phyloP scores from a whole-genome alignment of 108 stramenopile genomes.

The Nitzschia inconspicua region DNA sequence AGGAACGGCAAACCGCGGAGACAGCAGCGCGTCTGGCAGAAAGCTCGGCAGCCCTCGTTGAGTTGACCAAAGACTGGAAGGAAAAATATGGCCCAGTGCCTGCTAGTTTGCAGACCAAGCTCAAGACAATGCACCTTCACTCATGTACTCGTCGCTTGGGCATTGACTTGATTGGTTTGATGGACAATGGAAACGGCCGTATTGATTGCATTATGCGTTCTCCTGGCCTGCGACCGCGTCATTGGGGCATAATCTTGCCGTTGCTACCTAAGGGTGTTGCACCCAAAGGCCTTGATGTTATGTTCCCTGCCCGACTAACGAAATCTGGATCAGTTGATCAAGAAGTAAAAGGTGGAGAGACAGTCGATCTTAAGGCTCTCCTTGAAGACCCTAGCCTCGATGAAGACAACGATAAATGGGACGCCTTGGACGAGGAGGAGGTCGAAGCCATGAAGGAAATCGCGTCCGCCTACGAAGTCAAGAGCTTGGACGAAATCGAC shows the following conservation, averaged over 20 bases:
- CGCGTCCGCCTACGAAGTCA: constrained; percentile 65
- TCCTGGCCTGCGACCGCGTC: constrained; percentile 80
- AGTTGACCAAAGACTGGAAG: constrained; percentile 78
- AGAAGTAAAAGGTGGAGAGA: constrained; percentile 66
- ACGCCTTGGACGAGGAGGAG: constrained; percentile 82
- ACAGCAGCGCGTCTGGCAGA: constrained; percentile 75
- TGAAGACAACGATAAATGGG: constrained; percentile 80
- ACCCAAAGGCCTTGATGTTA: constrained; percentile 66
- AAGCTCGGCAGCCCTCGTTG: constrained; percentile 62
- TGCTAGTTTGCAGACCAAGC: constrained; percentile 48
- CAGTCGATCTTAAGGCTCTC: constrained; percentile 50
- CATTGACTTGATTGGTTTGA: constrained; percentile 74
- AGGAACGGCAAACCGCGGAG: constrained; percentile 53
- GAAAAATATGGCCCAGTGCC: constrained; percentile 72
- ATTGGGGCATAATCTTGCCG: constrained; percentile 69
- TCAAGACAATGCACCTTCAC: constrained; percentile 84
- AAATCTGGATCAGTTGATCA: constrained; percentile 51
- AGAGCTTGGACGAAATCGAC: constrained; percentile 67
- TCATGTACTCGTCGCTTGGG: constrained; percentile 78
- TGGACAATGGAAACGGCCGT: constrained; percentile 30
- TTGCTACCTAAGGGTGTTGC: constrained; percentile 50
- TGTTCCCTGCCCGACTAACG: constrained; percentile 70
- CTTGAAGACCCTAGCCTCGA: constrained; percentile 32
- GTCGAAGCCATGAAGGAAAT: constrained; percentile 84
- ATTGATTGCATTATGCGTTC: constrained; percentile 74